phyloP scores from a whole-genome alignment of 78 protist species.

The Tieghemostelium lacteum region DNA sequence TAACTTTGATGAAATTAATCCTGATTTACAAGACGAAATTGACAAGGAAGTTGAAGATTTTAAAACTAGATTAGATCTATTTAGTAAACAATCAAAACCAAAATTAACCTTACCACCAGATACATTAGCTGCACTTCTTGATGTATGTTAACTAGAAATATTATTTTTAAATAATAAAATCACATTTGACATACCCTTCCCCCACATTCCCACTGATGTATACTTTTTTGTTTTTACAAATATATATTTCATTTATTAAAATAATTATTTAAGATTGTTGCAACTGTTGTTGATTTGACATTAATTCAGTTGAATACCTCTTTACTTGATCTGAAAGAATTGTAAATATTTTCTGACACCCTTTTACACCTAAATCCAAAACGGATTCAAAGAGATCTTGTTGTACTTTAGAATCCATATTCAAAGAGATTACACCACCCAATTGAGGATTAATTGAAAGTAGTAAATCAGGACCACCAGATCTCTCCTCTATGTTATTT shows the following conservation, averaged over 20 bases:
- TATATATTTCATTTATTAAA: no score
- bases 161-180: no score
- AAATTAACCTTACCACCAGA: no score
- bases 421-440: slow-evolving; percentile 60
- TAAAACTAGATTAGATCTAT: slow-evolving; percentile 24
- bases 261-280: no score
- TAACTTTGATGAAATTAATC: slow-evolving; percentile 14
- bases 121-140: no score
- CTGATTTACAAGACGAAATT: slow-evolving; percentile 39
- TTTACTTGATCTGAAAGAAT: slow-evolving; percentile 55
- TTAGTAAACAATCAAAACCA: neutral
- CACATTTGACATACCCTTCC: no score
- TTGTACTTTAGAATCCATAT: slow-evolving; percentile 83
- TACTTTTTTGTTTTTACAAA: no score
- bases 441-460: slow-evolving; percentile 82
- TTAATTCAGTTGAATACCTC: slow-evolving; percentile 34
- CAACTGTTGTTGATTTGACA: neutral
- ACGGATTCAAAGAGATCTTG: slow-evolving; percentile 82
- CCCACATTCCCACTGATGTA: no score
- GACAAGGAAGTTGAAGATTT: slow-evolving; percentile 34
- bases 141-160: no score
- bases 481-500: slow-evolving; percentile 82
- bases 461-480: slow-evolving; percentile 87
- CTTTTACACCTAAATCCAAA: slow-evolving; percentile 56
- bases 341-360: slow-evolving; percentile 69